phyloP scores from a whole-genome alignment of 768 basidiomycete species.

The Termitomyces sp. region DNA sequence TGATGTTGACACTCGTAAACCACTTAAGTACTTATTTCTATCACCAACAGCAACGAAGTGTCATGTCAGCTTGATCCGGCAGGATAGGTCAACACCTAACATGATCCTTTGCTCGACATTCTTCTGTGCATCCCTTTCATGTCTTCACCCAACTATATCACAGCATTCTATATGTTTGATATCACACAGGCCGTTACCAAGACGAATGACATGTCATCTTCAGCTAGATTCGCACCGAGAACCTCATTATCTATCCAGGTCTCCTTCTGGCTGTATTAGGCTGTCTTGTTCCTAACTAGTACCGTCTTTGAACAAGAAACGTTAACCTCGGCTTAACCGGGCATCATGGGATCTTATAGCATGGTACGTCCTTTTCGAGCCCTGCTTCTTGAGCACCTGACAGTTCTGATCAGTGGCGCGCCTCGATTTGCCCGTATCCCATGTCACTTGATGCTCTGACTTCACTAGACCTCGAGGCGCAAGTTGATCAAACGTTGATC shows the following conservation, averaged over 20 bases:
- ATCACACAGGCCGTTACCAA: not conserved
- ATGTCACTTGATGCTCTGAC: not conserved
- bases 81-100: not conserved
- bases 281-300: not conserved
- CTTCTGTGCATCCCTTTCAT: not conserved
- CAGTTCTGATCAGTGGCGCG: not conserved
- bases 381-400: not conserved
- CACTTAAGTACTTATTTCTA: not conserved
- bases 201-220: not conserved
- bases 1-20: not conserved
- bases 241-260: no score
- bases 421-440: not conserved
- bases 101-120: not conserved
- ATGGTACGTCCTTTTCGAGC: not conserved
- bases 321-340: not conserved
- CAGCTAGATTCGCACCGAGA: not conserved
- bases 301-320: not conserved
- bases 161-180: not conserved
- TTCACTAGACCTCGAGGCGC: not conserved
- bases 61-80: constrained; percentile 8
- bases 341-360: not conserved
- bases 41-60: constrained; percentile 4
- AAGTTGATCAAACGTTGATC: not conserved
- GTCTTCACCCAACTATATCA: not conserved
- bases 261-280: no score